phyloP scores from a whole-genome alignment of 371 early-diverging fungal species.

The Funneliformis caledonium region DNA sequence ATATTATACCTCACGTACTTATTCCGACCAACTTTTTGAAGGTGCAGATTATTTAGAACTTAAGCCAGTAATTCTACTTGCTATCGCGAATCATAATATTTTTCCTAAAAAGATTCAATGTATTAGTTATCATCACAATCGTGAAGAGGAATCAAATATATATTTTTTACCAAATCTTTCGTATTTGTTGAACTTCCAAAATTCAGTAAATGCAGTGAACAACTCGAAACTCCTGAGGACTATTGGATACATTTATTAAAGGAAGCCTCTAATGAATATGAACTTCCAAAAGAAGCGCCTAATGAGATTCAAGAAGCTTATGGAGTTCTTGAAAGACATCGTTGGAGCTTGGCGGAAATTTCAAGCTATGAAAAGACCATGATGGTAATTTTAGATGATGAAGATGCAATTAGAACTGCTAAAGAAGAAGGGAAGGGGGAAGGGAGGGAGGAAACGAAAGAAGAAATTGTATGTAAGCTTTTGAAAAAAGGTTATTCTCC shows the following conservation, averaged over 20 bases:
- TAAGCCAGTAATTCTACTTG: not conserved
- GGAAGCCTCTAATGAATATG: not conserved
- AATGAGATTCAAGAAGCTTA: not conserved
- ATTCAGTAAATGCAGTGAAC: not conserved
- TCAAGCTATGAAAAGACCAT: not conserved
- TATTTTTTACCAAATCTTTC: constrained; percentile 12
- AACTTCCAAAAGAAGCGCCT: not conserved
- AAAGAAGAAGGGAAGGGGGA: not conserved
- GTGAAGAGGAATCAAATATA: not conserved
- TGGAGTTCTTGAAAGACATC: not conserved
- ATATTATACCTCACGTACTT: not conserved
- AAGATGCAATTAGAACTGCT: not conserved
- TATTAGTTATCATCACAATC: not conserved
- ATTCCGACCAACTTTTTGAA: not conserved
- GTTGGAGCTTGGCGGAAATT: not conserved
- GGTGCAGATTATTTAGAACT: not conserved
- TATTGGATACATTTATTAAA: constrained; percentile 17
- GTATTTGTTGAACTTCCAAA: constrained; percentile 1
- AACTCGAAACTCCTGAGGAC: not conserved
- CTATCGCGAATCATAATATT: not conserved
- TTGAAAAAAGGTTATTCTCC: not conserved
- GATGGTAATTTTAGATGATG: not conserved
- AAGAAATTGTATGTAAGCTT: constrained; percentile 11
- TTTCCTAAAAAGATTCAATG: not conserved
- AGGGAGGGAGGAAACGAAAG: too few relatives aligned